These are phyloP conservation scores for Candida buenavistaensis DNA, from an alignment of 1,139 yeast species.

Conservation along the genomic window DNA sequence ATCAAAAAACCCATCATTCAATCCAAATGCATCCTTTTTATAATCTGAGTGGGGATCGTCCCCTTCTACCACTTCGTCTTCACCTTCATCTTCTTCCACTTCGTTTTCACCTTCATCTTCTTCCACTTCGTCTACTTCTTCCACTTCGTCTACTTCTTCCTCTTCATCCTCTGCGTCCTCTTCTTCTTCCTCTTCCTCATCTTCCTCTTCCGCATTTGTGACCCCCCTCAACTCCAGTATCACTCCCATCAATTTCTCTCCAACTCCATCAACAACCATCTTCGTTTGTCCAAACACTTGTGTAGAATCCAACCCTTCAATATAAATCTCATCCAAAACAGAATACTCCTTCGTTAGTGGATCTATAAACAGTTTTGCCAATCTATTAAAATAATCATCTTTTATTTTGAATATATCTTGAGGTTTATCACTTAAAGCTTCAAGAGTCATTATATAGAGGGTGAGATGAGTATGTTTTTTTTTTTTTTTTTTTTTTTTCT, in stretches of 20 bases:
- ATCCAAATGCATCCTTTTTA: constrained; percentile 57
- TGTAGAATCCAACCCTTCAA: constrained; percentile 84
- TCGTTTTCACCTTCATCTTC: constrained; percentile 16
- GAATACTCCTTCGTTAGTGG: constrained; percentile 65
- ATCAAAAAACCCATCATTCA: constrained; percentile 83
- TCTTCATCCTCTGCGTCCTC: constrained; percentile 21
- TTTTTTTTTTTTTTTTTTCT: constrained; percentile 4
- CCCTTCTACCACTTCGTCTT: constrained; percentile 19
- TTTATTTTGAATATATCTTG: constrained; percentile 27
- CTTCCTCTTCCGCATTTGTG: constrained; percentile 7
- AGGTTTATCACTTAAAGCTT: constrained; percentile 22
- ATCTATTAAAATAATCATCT: constrained; percentile 26
- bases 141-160: constrained; percentile 19
- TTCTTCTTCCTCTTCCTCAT: constrained; percentile 13
- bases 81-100: constrained; percentile 16
- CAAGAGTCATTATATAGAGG: too few relatives aligned
- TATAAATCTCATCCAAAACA: constrained; percentile 75
- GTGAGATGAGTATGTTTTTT: too few relatives aligned
- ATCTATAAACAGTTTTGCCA: constrained; percentile 60
- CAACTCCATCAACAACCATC: constrained; percentile 55
- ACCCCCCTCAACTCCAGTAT: constrained; percentile 13
- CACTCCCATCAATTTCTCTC: constrained; percentile 12
- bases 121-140: constrained; percentile 16
- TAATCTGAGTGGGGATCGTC: too few relatives aligned
- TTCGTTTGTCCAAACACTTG: constrained; percentile 95